Evolutionary conservation across 2,329 filamentous ascomycete species (phyloP).

Genomic region (Penicillium sp.): DNA sequence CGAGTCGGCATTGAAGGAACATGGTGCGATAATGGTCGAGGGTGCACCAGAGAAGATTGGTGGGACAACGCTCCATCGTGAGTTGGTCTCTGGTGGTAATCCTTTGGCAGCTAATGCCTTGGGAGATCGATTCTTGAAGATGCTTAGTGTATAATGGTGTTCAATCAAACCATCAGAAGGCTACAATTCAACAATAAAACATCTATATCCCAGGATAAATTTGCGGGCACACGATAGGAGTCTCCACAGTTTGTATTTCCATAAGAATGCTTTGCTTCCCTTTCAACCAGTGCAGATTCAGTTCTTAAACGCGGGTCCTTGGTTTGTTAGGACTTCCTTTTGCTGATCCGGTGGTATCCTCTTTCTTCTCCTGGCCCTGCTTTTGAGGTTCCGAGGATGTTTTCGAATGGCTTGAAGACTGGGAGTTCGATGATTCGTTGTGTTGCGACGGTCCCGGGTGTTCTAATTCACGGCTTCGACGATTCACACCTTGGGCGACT

Average conservation of each 20-base stretch:
- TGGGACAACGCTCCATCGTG: conserved; percentile 42
- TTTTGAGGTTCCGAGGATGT: neutral
- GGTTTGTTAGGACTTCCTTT: neutral
- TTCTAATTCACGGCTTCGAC: conserved; percentile 10
- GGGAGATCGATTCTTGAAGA: conserved; percentile 32
- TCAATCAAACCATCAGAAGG: no score
- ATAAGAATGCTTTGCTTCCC: no score
- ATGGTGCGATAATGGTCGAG: conserved; percentile 45
- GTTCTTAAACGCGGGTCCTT: neutral
- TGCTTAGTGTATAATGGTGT: conserved; percentile 25
- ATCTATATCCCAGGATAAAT: no score
- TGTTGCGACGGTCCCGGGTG: conserved; percentile 7
- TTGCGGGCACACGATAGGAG: no score
- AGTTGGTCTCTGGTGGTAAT: conserved; percentile 36
- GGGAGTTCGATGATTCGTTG: neutral
- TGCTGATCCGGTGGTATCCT: neutral
- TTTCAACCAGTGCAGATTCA: neutral
- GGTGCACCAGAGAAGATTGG: conserved; percentile 40
- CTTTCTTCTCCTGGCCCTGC: neutral
- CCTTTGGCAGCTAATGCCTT: conserved; percentile 31
- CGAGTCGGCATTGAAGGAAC: conserved; percentile 36
- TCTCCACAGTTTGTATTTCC: no score
- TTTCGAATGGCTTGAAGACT: neutral
- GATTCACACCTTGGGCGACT: conserved; percentile 4
- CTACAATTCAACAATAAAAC: no score